Evolutionary conservation across 2,329 filamentous ascomycete species (phyloP).

Genomic region (Paecilomyces fulvus): DNA sequence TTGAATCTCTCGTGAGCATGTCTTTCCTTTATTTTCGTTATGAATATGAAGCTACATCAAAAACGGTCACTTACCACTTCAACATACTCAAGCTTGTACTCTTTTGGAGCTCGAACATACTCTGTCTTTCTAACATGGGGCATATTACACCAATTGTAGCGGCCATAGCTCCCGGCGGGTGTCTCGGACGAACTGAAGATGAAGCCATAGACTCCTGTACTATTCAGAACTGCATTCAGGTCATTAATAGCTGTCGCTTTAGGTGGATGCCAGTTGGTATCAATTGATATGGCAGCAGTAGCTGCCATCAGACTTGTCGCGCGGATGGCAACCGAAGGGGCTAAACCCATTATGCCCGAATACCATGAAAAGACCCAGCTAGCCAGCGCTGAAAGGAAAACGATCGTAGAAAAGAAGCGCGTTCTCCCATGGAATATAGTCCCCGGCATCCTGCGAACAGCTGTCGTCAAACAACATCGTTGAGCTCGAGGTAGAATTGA

Average conservation of each 20-base stretch:
- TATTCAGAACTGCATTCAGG: slow-evolving; percentile 48
- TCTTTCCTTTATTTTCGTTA: slow-evolving; percentile 6
- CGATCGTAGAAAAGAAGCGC: not conserved
- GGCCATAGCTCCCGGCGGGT: slow-evolving; percentile 49
- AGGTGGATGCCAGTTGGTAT: slow-evolving; percentile 53
- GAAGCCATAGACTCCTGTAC: slow-evolving; percentile 61
- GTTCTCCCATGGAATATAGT: not conserved
- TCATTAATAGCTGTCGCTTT: slow-evolving; percentile 51
- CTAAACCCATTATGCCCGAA: not conserved
- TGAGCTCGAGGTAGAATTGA: not conserved
- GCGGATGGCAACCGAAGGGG: not conserved
- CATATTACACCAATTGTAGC: slow-evolving; percentile 83
- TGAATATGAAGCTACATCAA: slow-evolving; percentile 1
- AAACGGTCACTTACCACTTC: slow-evolving; percentile 54
- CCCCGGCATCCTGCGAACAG: not conserved
- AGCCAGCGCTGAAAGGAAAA: not conserved
- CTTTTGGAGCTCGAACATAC: slow-evolving; percentile 48
- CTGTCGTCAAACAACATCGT: not conserved
- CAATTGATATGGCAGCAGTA: slow-evolving; percentile 14
- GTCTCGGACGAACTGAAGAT: slow-evolving; percentile 60
- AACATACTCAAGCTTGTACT: slow-evolving; percentile 64
- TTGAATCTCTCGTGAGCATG: slow-evolving; percentile 16
- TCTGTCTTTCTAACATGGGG: slow-evolving; percentile 64
- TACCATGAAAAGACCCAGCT: not conserved
- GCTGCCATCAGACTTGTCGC: slow-evolving; percentile 2